These are phyloP conservation scores for Phaeomoniella chlamydospora DNA, from an alignment of 2,329 filamentous ascomycete species.

Conservation along the genomic window DNA sequence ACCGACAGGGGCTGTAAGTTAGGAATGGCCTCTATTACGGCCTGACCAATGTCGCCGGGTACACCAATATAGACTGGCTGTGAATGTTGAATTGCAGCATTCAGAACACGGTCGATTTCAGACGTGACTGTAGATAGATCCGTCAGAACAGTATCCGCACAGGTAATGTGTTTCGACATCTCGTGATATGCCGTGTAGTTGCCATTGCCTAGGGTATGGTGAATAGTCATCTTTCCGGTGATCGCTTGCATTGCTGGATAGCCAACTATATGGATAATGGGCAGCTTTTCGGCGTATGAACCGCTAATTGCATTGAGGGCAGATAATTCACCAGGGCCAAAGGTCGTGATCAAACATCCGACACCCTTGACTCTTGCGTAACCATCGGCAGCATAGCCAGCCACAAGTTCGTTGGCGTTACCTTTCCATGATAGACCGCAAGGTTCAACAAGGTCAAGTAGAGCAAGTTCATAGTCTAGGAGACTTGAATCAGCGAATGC, in stretches of 20 bases:
- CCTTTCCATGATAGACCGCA: slow-evolving; percentile 30
- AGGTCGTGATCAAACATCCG: slow-evolving; percentile 57
- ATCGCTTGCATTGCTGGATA: slow-evolving; percentile 31
- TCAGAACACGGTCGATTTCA: slow-evolving; percentile 65
- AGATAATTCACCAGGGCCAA: slow-evolving; percentile 55
- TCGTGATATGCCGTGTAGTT: slow-evolving; percentile 72
- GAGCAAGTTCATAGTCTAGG: slow-evolving; percentile 21
- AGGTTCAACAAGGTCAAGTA: slow-evolving; percentile 22
- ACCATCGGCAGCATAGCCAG: slow-evolving; percentile 65
- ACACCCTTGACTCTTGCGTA: slow-evolving; percentile 62
- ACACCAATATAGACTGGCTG: slow-evolving; percentile 74
- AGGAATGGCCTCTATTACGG: slow-evolving; percentile 59
- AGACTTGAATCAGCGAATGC: neutral
- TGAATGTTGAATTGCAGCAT: slow-evolving; percentile 58
- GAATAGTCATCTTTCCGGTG: slow-evolving; percentile 29
- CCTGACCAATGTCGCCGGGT: slow-evolving; percentile 65
- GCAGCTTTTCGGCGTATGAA: slow-evolving; percentile 58
- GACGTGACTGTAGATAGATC: slow-evolving; percentile 54
- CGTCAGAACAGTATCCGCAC: slow-evolving; percentile 55
- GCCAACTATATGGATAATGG: slow-evolving; percentile 48
- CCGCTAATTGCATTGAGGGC: slow-evolving; percentile 61
- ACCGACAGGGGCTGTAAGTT: slow-evolving; percentile 60
- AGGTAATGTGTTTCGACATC: slow-evolving; percentile 62
- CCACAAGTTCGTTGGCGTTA: slow-evolving; percentile 45
- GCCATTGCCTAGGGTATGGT: slow-evolving; percentile 63